A percentile compares a stretch with the other conserved stretches of the same genome.
phyloP scores from a whole-genome alignment of 768 basidiomycete species.

The Amanita molliuscula region DNA sequence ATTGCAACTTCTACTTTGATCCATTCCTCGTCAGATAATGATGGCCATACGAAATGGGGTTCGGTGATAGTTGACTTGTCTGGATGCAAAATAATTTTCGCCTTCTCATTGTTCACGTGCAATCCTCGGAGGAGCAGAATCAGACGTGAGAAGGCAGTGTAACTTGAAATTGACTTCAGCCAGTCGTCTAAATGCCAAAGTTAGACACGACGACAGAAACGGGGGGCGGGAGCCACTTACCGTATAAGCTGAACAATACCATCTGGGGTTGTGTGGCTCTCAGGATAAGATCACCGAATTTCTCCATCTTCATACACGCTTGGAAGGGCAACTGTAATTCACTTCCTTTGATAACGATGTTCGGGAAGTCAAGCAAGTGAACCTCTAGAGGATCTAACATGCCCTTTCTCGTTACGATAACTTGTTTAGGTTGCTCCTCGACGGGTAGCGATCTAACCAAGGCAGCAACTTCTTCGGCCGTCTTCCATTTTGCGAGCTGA shows the following conservation, averaged over 20 bases:
- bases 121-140: conserved; percentile 95
- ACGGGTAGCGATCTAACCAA: conserved; percentile 96
- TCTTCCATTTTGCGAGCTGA: conserved; percentile 99
- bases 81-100: conserved; percentile 95
- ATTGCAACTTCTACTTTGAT: conserved; percentile 98
- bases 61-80: conserved; percentile 97
- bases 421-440: conserved; percentile 99
- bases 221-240: conserved; percentile 22
- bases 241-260: conserved; percentile 97
- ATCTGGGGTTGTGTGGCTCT: conserved; percentile 98
- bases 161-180: conserved; percentile 98
- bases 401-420: conserved; percentile 99
- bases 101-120: conserved; percentile 99
- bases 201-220: conserved; percentile 3
- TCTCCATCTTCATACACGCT: conserved; percentile 99
- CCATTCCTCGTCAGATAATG: conserved; percentile 90
- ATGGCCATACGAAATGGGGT: conserved; percentile 97
- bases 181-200: conserved; percentile 66
- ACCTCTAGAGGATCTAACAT: conserved; percentile 99
- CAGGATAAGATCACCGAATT: conserved; percentile 95
- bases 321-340: conserved; percentile 99
- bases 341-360: conserved; percentile 99
- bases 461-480: conserved; percentile 99
- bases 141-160: conserved; percentile 96
- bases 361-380: conserved; percentile 98